These are phyloP conservation scores for Polytolypa hystricis DNA, from an alignment of 2,329 filamentous ascomycete genomes.

Conservation along the genomic window DNA sequence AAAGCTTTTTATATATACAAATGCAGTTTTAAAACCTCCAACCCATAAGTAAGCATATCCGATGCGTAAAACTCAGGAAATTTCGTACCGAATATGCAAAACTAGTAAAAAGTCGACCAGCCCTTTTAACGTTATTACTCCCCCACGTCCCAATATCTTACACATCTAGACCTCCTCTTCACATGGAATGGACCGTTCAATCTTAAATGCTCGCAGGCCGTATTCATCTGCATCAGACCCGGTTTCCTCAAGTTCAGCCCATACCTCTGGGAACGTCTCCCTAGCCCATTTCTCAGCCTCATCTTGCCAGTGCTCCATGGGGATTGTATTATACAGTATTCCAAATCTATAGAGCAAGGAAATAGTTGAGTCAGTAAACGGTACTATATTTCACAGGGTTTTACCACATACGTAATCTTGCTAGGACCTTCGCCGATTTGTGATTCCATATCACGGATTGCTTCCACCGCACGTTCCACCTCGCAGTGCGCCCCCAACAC, in stretches of 20 bases:
- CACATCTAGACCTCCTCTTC: no score
- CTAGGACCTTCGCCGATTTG: constrained; percentile 59
- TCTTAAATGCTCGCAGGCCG: constrained; percentile 9
- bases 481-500: constrained; percentile 64
- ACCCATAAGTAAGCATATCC: no score
- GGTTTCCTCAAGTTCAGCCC: constrained; percentile 50
- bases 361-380: not conserved
- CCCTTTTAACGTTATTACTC: no score
- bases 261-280: constrained; percentile 54
- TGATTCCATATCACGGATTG: constrained; percentile 56
- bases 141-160: no score
- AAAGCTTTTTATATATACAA: no score
- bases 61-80: no score
- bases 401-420: constrained; percentile 55
- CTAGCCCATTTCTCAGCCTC: constrained; percentile 66
- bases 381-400: not conserved
- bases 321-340: constrained; percentile 63
- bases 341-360: constrained; percentile 49
- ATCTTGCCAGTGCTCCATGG: constrained; percentile 52
- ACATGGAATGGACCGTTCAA: constrained; percentile 9
- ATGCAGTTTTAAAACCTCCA: no score
- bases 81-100: no score
- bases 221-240: constrained; percentile 9
- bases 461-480: constrained; percentile 54
- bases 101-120: no score